phyloP scores from a whole-genome alignment of 2,329 filamentous ascomycete species.

The Knoxdaviesia proteae region DNA sequence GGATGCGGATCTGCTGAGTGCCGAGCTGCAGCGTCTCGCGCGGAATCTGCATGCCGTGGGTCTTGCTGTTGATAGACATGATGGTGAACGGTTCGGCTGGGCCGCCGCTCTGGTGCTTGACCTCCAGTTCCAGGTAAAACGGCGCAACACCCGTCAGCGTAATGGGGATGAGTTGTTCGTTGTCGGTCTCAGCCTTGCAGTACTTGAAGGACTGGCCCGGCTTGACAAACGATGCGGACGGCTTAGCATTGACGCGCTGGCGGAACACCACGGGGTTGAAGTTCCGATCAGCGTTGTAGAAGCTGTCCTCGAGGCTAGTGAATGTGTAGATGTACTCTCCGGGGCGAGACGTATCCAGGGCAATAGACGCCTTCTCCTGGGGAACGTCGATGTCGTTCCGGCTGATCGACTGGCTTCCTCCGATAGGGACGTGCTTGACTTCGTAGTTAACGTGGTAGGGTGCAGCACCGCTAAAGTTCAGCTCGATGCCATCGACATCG shows the following conservation, averaged over 20 bases:
- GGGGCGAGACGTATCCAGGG: slow-evolving; percentile 67
- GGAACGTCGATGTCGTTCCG: slow-evolving; percentile 59
- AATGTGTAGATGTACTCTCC: slow-evolving; percentile 79
- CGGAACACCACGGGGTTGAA: slow-evolving; percentile 49
- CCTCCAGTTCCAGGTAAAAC: slow-evolving; percentile 77
- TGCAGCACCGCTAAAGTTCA: slow-evolving; percentile 57
- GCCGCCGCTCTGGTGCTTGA: slow-evolving; percentile 71
- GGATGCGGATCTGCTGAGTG: slow-evolving; percentile 74
- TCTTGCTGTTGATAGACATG: slow-evolving; percentile 53
- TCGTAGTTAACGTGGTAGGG: slow-evolving; percentile 74
- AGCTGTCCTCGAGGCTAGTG: slow-evolving; percentile 58
- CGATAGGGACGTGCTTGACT: slow-evolving; percentile 48
- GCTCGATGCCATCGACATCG: slow-evolving; percentile 73
- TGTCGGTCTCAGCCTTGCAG: slow-evolving; percentile 64
- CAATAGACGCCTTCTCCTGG: slow-evolving; percentile 54
- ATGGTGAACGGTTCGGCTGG: slow-evolving; percentile 67
- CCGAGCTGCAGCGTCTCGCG: slow-evolving; percentile 69
- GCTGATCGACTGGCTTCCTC: slow-evolving; percentile 42
- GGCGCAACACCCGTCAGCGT: slow-evolving; percentile 65
- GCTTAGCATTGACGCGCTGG: slow-evolving; percentile 69
- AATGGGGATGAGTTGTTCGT: slow-evolving; percentile 76
- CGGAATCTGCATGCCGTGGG: slow-evolving; percentile 66
- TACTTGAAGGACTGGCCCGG: slow-evolving; percentile 91
- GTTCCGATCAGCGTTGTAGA: slow-evolving; percentile 57
- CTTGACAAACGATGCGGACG: slow-evolving; percentile 60